Evolutionary conservation across 768 basidiomycete species (phyloP).

Genomic region (Amylocystis lapponica): DNA sequence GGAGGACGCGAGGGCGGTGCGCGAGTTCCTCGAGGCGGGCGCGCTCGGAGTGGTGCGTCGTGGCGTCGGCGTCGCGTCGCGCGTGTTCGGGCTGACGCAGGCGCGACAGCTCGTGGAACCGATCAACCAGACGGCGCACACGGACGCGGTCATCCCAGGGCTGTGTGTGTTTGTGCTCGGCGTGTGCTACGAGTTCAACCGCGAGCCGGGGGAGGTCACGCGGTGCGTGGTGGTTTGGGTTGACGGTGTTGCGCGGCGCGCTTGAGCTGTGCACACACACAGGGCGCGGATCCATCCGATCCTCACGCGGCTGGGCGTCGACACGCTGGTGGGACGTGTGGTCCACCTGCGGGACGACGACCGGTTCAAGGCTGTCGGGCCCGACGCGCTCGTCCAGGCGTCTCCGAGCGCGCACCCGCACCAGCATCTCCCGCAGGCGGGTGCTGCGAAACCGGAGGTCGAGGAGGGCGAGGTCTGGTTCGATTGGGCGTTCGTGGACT

Average conservation of each 20-base stretch:
- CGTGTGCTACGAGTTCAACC: conserved; percentile 93
- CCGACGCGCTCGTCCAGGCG: conserved; percentile 70
- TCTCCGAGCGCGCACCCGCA: conserved; percentile 31
- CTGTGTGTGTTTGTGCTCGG: conserved; percentile 90
- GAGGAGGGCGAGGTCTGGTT: conserved; percentile 89
- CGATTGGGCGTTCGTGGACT: conserved; percentile 97
- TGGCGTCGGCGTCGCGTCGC: not conserved
- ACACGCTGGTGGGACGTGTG: conserved; percentile 84
- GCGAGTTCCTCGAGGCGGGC: conserved; percentile 86
- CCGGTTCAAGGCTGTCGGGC: conserved; percentile 84
- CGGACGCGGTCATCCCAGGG: conserved; percentile 83
- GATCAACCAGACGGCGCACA: conserved; percentile 83
- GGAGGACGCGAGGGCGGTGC: conserved; percentile 87
- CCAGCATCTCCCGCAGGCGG: conserved; percentile 24
- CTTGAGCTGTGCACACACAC: not conserved
- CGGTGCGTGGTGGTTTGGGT: conserved; percentile 43
- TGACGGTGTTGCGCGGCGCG: not conserved
- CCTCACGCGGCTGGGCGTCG: conserved; percentile 83
- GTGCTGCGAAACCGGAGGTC: conserved; percentile 30
- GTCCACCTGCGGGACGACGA: conserved; percentile 86
- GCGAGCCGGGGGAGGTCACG: conserved; percentile 94
- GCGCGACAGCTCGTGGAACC: conserved; percentile 82
- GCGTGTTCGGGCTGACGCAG: conserved; percentile 1
- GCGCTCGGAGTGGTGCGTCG: conserved; percentile 74
- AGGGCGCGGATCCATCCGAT: conserved; percentile 88